Evolutionary conservation across 1,284 basidiomycete genomes (phyloP), one percentile per base, ranked within the genome.

Genomic region (Inonotus obliquus): DNA sequence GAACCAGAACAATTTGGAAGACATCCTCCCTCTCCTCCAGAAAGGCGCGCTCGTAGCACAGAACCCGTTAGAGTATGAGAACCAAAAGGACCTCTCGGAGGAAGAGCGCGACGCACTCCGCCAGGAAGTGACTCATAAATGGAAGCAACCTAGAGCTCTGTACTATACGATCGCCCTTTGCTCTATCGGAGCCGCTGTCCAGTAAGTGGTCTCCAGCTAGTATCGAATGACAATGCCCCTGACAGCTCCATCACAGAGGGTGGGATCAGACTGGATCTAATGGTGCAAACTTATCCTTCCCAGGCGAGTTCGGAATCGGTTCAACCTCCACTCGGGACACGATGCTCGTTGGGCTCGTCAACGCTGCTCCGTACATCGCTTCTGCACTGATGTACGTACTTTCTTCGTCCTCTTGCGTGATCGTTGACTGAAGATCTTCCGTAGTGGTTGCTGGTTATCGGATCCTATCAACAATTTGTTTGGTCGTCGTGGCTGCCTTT

Each of bases 401-500:
- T n/a, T n/a, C 65, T 56, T 75, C 71, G 38, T 57, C 75, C 82
- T 83, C 41, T 44, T 52, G 13, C 9, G 19, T n/a, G 7, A 9
- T 44, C 17, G 52, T 53, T 47, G 48, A 49, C 68, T 71, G 69
- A 48, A 54, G 55, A 74, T 27, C 37, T 32, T 49, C 49, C 19
- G 6, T 32, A 66, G 63, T 60, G 75, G 76, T 49, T 76, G 76
- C 69, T 79, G 79, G 80, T 67, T 79, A 38, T 77, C 78, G 4
- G 77, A 78, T 62, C 80, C 80, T 2, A 66, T 82, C 48, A 81
- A 81, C 70, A 68, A 79, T 54, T 29, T 47, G 54, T 79, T 89
- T 58, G 79, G 86, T 44, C 84, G 89, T 66, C 82, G 88, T 49
- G 88, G 88, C 13, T 81, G 82, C 5, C 83, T 91, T 62, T 89